Conservation (phyloP, 2,329 filamentous ascomycete genomes). For the Aspergillus sp. region DNA sequence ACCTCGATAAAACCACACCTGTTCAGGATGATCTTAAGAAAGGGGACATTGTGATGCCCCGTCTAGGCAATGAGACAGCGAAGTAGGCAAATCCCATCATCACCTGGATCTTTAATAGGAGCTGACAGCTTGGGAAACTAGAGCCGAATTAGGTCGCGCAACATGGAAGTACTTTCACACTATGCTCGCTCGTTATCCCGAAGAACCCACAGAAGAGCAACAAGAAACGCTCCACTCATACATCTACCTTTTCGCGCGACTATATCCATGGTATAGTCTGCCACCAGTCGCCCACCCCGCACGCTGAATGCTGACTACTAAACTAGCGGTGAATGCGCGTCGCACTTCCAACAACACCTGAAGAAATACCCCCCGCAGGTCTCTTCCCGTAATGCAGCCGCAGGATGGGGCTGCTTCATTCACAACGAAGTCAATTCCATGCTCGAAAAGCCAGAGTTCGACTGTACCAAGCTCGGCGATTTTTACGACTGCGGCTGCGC, state of each 20-base stretch:
- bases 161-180: slow-evolving; percentile 68
- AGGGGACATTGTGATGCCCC: slow-evolving; percentile 48
- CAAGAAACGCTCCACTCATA: slow-evolving; percentile 59
- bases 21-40: slow-evolving; percentile 39
- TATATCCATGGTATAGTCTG: slow-evolving; percentile 60
- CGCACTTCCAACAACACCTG: slow-evolving; percentile 62
- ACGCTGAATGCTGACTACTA: slow-evolving; percentile 8
- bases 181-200: slow-evolving; percentile 65
- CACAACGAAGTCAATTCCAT: slow-evolving; percentile 67
- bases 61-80: slow-evolving; percentile 49
- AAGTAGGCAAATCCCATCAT: slow-evolving; percentile 36
- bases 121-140: slow-evolving; percentile 24
- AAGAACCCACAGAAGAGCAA: slow-evolving; percentile 61
- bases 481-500: slow-evolving; percentile 68
- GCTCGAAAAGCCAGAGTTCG: slow-evolving; percentile 60
- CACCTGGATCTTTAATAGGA: not conserved
- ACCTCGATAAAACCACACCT: slow-evolving; percentile 33
- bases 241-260: slow-evolving; percentile 63
- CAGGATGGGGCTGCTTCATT: slow-evolving; percentile 66
- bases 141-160: slow-evolving; percentile 63
- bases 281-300: not conserved
- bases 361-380: slow-evolving; percentile 65
- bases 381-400: slow-evolving; percentile 60
- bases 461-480: slow-evolving; percentile 64
- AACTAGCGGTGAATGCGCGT: slow-evolving; percentile 62